Base-by-base conservation (phyloP, 1,284 basidiomycete species). In the Puccinia triticina region DNA sequence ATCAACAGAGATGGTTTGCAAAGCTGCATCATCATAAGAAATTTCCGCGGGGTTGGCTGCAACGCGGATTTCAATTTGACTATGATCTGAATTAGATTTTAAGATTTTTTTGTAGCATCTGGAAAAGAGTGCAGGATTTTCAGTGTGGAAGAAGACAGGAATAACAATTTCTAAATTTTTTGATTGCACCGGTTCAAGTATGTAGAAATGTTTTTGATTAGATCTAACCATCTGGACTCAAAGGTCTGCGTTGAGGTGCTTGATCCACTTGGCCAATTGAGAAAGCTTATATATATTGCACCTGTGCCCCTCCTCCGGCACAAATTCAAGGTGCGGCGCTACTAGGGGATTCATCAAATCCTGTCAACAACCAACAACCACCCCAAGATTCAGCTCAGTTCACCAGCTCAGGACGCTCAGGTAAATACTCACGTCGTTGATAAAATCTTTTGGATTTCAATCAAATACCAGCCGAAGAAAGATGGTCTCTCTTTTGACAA, bases 301-400 rank as follows among this genome's bases (percentile, higher is more conserved):
- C 16, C 57, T 21, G 14, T 48, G 40, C 10, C 57, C n/a, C 2
- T 64, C 40, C 18, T 77, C 59, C 1, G 75, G 59, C n/a, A 26
- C 64, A 26, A 59, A 77, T 29, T 64, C 40, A 10, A 77, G 1
- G 29, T 77, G 57, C 12, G 32, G 14, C 12, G 23, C 40, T 23
- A 77, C 55, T 34, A 61, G 21, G 18, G 57, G 75, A 32, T 64
- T 77, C 16, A n/a, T 40, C 29, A 77, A 26, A 29, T 77, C 75
- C 75, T 77, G 23, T n/a, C 0, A 50, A 12, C 26, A 59, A 10
- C 21, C 5, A n/a, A n/a, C 32, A 40, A 67, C 2, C 11, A 37
- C n/a, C 48, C 21, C n/a, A 48, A 46, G 18, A 40, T 67, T 16
- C 29, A 46, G 12, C 5, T 64, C 11, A 18, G 2, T 32, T 4